Percentiles rank a stretch among this genome's conserved stretches.
Evolutionary conservation across 2,329 filamentous ascomycete species (phyloP).

Genomic region (Fusarium concolor): DNA sequence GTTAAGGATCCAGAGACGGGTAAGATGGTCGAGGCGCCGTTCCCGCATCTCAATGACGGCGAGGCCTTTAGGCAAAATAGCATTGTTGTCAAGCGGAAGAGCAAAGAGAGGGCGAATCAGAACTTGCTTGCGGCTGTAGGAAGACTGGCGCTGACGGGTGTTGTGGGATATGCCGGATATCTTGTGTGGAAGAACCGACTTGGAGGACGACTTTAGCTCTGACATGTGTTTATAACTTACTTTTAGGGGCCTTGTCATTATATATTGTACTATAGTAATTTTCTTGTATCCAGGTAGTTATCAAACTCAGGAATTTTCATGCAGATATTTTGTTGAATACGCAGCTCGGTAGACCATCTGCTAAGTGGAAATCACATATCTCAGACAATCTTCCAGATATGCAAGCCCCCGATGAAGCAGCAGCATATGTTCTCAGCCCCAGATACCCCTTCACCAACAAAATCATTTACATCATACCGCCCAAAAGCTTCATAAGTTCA

Average conservation of each 20-base stretch:
- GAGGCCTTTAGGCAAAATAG: slow-evolving; percentile 38
- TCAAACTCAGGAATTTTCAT: not conserved
- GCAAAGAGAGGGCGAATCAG: slow-evolving; percentile 40
- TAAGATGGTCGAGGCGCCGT: slow-evolving; percentile 49
- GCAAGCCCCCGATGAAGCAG: no score
- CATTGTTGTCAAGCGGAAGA: slow-evolving; percentile 14
- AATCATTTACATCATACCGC: not conserved
- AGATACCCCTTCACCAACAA: no score
- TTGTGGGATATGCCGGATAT: slow-evolving; percentile 48
- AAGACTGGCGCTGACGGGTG: slow-evolving; percentile 40
- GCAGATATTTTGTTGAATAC: no score
- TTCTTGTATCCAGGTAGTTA: not conserved
- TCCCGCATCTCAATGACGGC: slow-evolving; percentile 51
- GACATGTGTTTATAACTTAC: not conserved
- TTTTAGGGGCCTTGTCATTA: not conserved
- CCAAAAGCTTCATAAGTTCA: not conserved
- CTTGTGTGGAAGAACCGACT: slow-evolving; percentile 47
- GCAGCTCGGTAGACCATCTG: no score
- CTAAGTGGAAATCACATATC: no score
- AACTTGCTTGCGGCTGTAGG: slow-evolving; percentile 44
- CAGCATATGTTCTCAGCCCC: no score
- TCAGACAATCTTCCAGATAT: no score
- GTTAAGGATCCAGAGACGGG: slow-evolving; percentile 48
- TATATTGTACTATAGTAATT: not conserved
- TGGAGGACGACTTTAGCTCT: slow-evolving; percentile 38